Conservation (phyloP, 805 yeast species). For the Nakazawaea pomicola region DNA sequence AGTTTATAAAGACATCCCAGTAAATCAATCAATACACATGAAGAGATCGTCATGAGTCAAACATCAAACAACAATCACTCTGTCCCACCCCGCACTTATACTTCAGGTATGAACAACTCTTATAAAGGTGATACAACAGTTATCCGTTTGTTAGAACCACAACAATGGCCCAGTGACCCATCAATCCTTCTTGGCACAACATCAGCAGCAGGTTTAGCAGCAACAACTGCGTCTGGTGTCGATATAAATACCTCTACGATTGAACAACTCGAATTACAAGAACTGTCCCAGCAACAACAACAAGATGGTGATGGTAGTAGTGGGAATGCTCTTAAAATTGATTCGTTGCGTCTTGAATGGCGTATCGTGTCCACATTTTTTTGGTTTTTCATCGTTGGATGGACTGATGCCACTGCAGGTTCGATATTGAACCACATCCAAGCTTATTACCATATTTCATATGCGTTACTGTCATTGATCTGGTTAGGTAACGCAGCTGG, state of each 20-base stretch:
- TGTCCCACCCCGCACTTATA: neutral
- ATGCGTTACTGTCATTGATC: slow-evolving; percentile 48
- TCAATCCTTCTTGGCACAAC: no score
- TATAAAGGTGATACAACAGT: no score
- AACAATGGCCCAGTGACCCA: no score
- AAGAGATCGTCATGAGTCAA: neutral
- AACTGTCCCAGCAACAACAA: no score
- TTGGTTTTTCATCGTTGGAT: slow-evolving; percentile 39
- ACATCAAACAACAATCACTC: neutral
- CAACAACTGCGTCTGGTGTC: no score
- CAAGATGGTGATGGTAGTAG: neutral
- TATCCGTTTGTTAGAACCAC: no score
- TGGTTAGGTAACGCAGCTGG: slow-evolving; percentile 58
- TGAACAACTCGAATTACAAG: no score
- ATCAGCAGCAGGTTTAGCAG: no score
- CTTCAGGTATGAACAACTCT: neutral
- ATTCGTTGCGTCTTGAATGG: slow-evolving; percentile 38
- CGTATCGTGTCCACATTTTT: slow-evolving; percentile 34
- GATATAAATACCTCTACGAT: no score
- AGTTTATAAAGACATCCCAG: no score
- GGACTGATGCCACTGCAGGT: slow-evolving; percentile 56
- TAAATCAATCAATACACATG: no score
- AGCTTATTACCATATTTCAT: slow-evolving; percentile 38
- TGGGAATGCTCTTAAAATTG: slow-evolving; percentile 8
- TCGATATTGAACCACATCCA: slow-evolving; percentile 53